Evolutionary conservation across 768 basidiomycete species (phyloP), one percentile per base, ranked within the genome.

Genomic region (Butyriboletus loyo): DNA sequence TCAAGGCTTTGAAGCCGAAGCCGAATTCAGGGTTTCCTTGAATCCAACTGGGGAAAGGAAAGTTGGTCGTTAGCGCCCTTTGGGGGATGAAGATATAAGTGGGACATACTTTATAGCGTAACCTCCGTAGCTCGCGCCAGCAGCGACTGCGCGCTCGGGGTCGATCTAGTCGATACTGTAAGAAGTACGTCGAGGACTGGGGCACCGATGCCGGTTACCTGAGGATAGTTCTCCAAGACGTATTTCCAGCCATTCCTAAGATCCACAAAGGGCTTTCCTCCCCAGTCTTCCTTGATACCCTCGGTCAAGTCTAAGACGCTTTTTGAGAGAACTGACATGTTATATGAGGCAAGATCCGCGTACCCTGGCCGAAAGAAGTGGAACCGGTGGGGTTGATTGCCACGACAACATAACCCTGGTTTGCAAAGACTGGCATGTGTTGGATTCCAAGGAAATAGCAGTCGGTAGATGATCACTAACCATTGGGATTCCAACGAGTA

Each of bases 371-470:
- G 60, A 94, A 97, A 0, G 90, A 86, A 4, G 96, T 98, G 27
- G 87, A 90, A 9, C 96, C 96, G 0, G 94, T 96, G 3, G 96
- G 96, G 66, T 98, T 98, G 61, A 97, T 86, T 28, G 86, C 77
- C 36, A 97, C 78, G 11, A 84, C 81, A 60, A 96, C 85, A 70
- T 98, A 99, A 0, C 96, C 93, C 65, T 92, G 89, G 61, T 85
- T 82, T 11, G 92, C 83, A 60, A 92, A 95, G 10, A 88, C 84
- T 88, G 32, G 24, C 13, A 28, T n/a, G 51, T 34, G 51, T 52
- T 15, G 36, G 44, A 34, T 28, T 41, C 14, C 32, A 8, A 2
- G 21, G 30, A 37, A 35, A 31, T 19, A 32, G 1, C 1, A 39
- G 8, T n/a, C 32, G 42, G 41, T 13, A 24, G 21, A 24, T 5